Conservation (phyloP, 371 early-diverging fungal genomes). For the Amoeboradix gromovi region DNA sequence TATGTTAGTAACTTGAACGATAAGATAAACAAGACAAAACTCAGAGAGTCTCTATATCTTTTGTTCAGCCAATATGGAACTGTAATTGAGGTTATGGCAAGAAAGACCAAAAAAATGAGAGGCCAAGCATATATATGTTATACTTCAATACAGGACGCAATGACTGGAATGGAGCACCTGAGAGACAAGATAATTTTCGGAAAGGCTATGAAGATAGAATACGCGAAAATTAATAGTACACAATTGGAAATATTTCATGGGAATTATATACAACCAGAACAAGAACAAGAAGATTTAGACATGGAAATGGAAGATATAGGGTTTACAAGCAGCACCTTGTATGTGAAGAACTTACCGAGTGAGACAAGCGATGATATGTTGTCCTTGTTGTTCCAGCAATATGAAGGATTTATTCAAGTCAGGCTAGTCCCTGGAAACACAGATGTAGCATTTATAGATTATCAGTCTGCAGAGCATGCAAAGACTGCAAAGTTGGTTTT, state of each 20-base stretch:
- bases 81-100: conserved; percentile 54
- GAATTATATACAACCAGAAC: neutral
- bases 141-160: conserved; percentile 37
- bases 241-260: neutral
- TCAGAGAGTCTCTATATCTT: conserved; percentile 39
- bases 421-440: neutral
- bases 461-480: neutral
- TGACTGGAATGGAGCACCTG: conserved; percentile 48
- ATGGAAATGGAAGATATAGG: neutral
- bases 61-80: conserved; percentile 60
- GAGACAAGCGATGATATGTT: neutral
- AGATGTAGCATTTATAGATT: neutral
- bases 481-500: neutral
- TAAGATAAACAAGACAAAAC: conserved; percentile 14
- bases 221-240: neutral
- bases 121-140: conserved; percentile 88
- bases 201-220: conserved; percentile 23
- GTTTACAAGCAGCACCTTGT: neutral
- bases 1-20: conserved; percentile 2
- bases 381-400: neutral
- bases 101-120: conserved; percentile 41
- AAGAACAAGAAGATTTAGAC: neutral
- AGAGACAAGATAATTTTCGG: conserved; percentile 51
- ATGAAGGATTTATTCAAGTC: neutral
- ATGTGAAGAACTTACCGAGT: neutral